Evolutionary conservation across 1,284 basidiomycete genomes (phyloP), one percentile per base, ranked within the genome.

Genomic region (Macrocybe sp.): DNA sequence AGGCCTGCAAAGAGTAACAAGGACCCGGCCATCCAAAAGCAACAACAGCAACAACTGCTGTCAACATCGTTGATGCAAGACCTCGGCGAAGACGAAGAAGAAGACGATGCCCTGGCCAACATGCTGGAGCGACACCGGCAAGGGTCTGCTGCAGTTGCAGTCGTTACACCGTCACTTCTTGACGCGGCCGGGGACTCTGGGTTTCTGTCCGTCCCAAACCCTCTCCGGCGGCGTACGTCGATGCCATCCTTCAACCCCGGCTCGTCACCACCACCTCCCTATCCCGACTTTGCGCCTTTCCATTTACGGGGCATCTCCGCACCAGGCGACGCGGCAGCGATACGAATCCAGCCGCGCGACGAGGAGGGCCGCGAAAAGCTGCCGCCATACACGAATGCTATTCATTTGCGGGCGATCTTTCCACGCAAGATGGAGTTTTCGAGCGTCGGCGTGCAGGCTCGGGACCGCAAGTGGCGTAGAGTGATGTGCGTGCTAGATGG

Each of bases 401-500:
- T 98, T 10, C 87, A 92, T 63, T 82, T 99, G 55, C 79, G 84
- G 44, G 92, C 89, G 2, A 79, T 87, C 52, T 78, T 99, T 70
- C 88, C 89, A 4, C 82, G 92, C 45, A 99, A 99, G 76, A 83
- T 96, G 85, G 96, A 99, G 73, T 98, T 99, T 63, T 73, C 68
- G 1, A 71, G 78, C 10, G 92, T 94, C 0, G 92, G 92, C 7
- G 74, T 92, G 2, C 92, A 96, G 63, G 85, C 94, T 11, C 82
- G 78, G 61, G 93, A 97, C 61, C 77, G 97, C 34, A 91, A 91
- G 60, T 99, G 96, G 96, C 82, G 87, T 55, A 76, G 89, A 45
- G 81, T 87, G 51, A 80, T 96, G 59, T 91, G 93, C 64, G 91
- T 97, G 54, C 69, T 99, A 37, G 92, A 97, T 61, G 97, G 96